A percentile compares a stretch with the other conserved stretches of the same genome.
These are phyloP conservation scores for Arabidopsis suecica DNA, from an alignment of 345 rosid genomes.

Conservation along the genomic window DNA sequence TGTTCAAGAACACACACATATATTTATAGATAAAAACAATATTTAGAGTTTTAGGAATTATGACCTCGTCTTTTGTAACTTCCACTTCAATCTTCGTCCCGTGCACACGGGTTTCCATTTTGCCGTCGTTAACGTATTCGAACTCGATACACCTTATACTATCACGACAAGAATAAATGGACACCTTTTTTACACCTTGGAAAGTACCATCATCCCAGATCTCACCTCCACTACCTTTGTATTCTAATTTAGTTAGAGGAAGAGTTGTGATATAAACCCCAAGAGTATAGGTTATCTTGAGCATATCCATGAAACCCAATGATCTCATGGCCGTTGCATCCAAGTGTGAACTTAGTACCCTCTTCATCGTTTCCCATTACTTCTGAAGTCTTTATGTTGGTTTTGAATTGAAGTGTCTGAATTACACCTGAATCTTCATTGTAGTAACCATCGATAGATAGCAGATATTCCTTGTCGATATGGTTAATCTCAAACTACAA, in stretches of 20 bases:
- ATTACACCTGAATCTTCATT: neutral
- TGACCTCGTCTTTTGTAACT: neutral
- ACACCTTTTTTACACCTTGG: neutral
- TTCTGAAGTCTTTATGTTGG: conserved; percentile 6
- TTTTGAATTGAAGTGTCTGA: conserved; percentile 6
- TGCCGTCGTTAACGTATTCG: neutral
- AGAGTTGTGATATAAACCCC: conserved; percentile 11
- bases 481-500: conserved; percentile 2
- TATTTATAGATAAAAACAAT: too few species aligned
- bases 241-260: neutral
- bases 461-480: neutral
- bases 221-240: neutral
- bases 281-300: neutral
- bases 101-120: neutral
- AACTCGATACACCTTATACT: neutral
- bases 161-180: neutral
- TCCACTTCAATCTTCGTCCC: neutral
- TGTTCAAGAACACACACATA: neutral
- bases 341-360: too few species aligned
- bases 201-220: conserved; percentile 29
- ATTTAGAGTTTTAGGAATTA: neutral
- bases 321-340: neutral
- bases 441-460: conserved; percentile 2
- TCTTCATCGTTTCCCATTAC: neutral
- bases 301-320: conserved; percentile 29